These are phyloP conservation scores for Guadua angustifolia DNA, from an alignment of 176 grass and related monocot genomes.

Conservation along the genomic window DNA sequence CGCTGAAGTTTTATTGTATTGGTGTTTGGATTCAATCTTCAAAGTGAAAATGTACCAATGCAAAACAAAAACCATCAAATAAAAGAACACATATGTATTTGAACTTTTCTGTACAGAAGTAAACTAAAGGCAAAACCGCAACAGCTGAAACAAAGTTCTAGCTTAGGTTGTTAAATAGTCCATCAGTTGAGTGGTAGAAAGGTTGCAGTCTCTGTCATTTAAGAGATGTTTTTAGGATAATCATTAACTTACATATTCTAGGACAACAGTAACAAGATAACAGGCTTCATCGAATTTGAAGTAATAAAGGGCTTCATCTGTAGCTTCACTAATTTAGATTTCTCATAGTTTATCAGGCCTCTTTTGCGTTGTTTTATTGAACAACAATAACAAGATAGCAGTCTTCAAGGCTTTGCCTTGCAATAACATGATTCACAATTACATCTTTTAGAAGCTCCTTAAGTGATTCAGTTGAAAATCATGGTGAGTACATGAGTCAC, in stretches of 20 bases:
- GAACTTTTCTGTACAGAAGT: neutral
- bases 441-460: neutral
- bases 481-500: neutral
- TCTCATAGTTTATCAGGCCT: neutral
- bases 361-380: neutral
- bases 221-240: neutral
- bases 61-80: neutral
- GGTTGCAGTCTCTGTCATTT: neutral
- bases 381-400: no score
- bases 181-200: neutral
- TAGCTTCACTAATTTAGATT: slow-evolving; percentile 2
- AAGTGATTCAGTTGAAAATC: neutral
- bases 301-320: slow-evolving; percentile 1
- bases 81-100: neutral
- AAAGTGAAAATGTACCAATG: neutral
- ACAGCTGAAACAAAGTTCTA: neutral
- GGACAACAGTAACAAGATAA: neutral
- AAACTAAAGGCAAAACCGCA: neutral
- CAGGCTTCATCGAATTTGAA: neutral
- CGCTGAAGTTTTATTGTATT: neutral
- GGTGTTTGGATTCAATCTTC: neutral
- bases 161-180: neutral
- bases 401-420: neutral
- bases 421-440: neutral
- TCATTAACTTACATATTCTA: neutral